A percentile compares a stretch with the other conserved stretches of the same genome.
Conservation (phyloP, 352 stramenopile species). For the Discostella stelligera region DNA sequence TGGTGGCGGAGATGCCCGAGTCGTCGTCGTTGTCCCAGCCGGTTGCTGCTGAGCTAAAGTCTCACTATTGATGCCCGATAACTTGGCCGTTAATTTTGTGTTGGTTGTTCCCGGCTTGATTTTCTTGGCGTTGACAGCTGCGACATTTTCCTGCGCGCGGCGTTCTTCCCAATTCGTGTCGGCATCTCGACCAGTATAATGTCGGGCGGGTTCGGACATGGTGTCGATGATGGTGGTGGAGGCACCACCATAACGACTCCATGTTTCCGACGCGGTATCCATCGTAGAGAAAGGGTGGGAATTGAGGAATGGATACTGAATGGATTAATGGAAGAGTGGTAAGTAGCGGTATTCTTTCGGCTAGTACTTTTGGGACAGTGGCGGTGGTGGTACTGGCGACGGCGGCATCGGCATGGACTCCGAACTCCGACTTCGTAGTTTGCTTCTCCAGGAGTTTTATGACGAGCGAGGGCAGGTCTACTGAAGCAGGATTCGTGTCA, state of each 20-base stretch:
- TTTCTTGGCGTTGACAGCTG: neutral
- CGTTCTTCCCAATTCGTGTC: constrained; percentile 17
- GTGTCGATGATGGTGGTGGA: constrained; percentile 23
- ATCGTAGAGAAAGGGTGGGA: neutral
- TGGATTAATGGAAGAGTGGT: no score
- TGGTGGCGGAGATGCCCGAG: neutral
- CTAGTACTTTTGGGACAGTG: no score
- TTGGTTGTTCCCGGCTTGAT: no score
- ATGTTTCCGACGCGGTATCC: constrained; percentile 15
- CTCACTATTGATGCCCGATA: neutral
- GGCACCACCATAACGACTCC: neutral
- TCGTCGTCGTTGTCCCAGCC: neutral
- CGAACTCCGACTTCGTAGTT: no score
- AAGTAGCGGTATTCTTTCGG: no score
- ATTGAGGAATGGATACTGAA: no score
- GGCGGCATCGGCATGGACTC: no score
- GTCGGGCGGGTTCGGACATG: constrained; percentile 30
- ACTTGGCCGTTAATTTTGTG: neutral
- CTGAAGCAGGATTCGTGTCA: no score
- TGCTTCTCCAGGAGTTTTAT: no score
- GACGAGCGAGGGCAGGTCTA: no score
- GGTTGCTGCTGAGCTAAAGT: neutral
- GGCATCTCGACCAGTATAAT: constrained; percentile 9
- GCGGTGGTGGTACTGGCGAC: no score
- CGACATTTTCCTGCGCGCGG: neutral